phyloP scores from a whole-genome alignment of 495 filamentous ascomycete species.

The Filosporella fistucella region DNA sequence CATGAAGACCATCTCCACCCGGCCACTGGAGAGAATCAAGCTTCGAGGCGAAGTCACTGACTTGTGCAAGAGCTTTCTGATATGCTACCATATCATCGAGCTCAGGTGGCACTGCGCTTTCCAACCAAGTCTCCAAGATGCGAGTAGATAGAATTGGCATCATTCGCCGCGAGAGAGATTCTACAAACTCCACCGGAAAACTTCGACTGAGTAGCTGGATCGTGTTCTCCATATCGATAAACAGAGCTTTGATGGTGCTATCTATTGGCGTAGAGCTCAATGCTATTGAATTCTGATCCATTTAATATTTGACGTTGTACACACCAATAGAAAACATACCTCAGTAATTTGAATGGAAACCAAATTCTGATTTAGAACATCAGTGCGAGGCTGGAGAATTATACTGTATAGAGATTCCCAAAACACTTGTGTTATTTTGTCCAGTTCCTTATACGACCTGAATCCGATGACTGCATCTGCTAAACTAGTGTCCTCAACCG shows the following conservation, averaged over 20 bases:
- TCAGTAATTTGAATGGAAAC: conserved; percentile 22
- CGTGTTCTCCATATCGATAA: conserved; percentile 55
- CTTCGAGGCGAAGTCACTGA: conserved; percentile 56
- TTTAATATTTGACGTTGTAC: neutral
- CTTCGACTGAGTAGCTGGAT: conserved; percentile 59
- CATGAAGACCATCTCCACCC: conserved; percentile 62
- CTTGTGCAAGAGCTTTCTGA: conserved; percentile 54
- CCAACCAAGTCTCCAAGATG: conserved; percentile 69
- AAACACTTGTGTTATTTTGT: conserved; percentile 41
- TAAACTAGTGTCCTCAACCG: conserved; percentile 42
- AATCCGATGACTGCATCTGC: conserved; percentile 42
- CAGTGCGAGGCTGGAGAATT: conserved; percentile 45
- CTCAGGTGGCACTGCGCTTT: conserved; percentile 67
- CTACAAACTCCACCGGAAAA: conserved; percentile 59
- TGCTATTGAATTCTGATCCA: conserved; percentile 12
- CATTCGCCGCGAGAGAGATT: conserved; percentile 59
- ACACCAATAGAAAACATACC: conserved; percentile 24
- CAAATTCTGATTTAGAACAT: neutral
- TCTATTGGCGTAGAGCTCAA: conserved; percentile 4
- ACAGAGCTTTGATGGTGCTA: conserved; percentile 37
- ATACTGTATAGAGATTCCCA: conserved; percentile 46
- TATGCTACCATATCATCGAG: conserved; percentile 66
- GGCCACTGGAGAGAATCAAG: conserved; percentile 62
- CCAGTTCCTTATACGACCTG: conserved; percentile 46
- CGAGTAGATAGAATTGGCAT: conserved; percentile 61